These are phyloP conservation scores for Ogataea dorogensis DNA, from an alignment of 805 yeast species.

Conservation along the genomic window DNA sequence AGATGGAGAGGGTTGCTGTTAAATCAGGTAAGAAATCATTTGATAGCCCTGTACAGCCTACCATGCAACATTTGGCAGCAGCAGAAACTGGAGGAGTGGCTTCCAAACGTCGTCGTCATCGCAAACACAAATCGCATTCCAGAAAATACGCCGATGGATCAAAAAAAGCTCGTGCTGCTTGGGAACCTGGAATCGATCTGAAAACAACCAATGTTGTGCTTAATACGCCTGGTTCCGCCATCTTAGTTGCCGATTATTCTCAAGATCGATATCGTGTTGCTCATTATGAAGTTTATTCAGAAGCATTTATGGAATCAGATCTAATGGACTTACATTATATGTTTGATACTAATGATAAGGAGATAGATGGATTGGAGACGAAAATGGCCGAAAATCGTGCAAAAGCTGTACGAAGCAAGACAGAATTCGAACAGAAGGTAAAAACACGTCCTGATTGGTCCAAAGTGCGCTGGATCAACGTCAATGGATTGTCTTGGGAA, in stretches of 20 bases:
- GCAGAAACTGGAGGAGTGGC: conserved; percentile 3
- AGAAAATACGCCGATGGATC: conserved; percentile 38
- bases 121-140: conserved; percentile 13
- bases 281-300: conserved; percentile 39
- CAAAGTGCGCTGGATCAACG: conserved; percentile 54
- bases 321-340: conserved; percentile 9
- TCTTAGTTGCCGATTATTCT: conserved; percentile 54
- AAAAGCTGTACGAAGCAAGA: conserved; percentile 19
- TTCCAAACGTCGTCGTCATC: conserved; percentile 1
- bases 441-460: conserved; percentile 45
- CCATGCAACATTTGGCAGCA: conserved; percentile 5
- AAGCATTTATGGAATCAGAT: conserved; percentile 22
- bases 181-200: conserved; percentile 62
- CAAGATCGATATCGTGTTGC: conserved; percentile 43
- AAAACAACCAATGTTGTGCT: conserved; percentile 49
- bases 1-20: background rate
- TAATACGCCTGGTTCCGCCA: conserved; percentile 51
- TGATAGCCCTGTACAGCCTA: conserved; percentile 3
- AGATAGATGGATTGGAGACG: conserved; percentile 9
- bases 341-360: conserved; percentile 12
- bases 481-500: conserved; percentile 63
- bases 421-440: conserved; percentile 34
- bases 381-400: conserved; percentile 12
- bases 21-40: background rate
- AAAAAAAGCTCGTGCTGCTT: conserved; percentile 44